Evolutionary conservation across 2,329 filamentous ascomycete genomes (phyloP).

Genomic region (Trichoderma sp.): DNA sequence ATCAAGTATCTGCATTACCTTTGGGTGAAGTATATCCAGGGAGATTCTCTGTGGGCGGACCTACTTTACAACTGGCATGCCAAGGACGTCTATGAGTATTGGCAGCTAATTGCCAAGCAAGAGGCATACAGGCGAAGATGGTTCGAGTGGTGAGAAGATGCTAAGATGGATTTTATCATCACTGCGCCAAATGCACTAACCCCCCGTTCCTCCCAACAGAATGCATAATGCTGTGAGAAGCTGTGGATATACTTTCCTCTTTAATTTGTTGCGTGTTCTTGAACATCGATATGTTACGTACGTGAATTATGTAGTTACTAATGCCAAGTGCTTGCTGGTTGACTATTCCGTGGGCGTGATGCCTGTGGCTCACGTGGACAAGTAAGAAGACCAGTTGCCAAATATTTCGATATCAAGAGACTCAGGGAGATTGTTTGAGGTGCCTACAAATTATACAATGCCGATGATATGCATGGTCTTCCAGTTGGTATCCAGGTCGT

Average conservation of each 20-base stretch:
- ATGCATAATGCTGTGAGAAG: slow-evolving; percentile 67
- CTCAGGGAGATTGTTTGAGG: slow-evolving; percentile 78
- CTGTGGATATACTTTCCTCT: slow-evolving; percentile 91
- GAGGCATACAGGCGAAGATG: slow-evolving; percentile 38
- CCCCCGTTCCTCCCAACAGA: too few relatives aligned
- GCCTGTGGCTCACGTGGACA: slow-evolving; percentile 82
- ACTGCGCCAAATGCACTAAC: slow-evolving; percentile 76
- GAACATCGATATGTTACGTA: neutral
- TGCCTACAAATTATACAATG: slow-evolving; percentile 83
- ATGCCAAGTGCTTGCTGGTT: slow-evolving; percentile 48
- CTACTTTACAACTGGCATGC: slow-evolving; percentile 56
- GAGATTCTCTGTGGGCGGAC: slow-evolving; percentile 75
- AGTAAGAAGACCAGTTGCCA: slow-evolving; percentile 63
- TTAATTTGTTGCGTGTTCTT: slow-evolving; percentile 66
- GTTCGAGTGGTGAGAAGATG: slow-evolving; percentile 57
- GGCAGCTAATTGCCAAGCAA: slow-evolving; percentile 52
- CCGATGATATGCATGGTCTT: slow-evolving; percentile 69
- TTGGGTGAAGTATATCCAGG: slow-evolving; percentile 79
- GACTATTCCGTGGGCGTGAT: slow-evolving; percentile 83
- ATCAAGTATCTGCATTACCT: slow-evolving; percentile 84
- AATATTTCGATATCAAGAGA: slow-evolving; percentile 52
- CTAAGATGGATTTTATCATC: slow-evolving; percentile 73
- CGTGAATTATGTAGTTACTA: neutral
- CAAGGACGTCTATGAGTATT: slow-evolving; percentile 63
- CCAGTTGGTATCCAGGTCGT: slow-evolving; percentile 55